Base-by-base conservation (phyloP, 2,329 filamentous ascomycete species). In the Colletotrichum siamense region DNA sequence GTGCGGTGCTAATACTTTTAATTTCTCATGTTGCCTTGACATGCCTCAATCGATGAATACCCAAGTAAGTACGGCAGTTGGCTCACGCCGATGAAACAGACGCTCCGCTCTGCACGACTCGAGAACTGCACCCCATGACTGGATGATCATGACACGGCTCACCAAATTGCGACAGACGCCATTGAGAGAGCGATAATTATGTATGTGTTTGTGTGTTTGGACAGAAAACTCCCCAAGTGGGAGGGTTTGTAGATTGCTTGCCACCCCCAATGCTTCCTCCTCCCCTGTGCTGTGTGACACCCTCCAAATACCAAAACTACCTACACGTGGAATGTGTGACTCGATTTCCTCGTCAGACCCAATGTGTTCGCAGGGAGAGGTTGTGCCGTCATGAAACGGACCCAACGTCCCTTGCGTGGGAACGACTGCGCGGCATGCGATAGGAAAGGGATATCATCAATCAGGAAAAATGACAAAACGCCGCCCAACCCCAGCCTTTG, bases 391-490 rank as follows among this genome's bases (percentile, higher is more conserved):
- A 28, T 22, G 44, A n/a, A 52, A 61, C 24, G n/a, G n/a, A 24
- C 66, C 26, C 26, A 6, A 10, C 44, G 34, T 34, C 64, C 70
- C 22, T 63, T 52, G 34, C 68, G 36, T 39, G 44, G 28, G 55
- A 73, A 36, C 44, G 73, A 73, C 73, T 73, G 57, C 73, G 73
- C 70, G 22, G 59, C 64, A 68, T 44, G 70, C 73, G 63, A 65
- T 34, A 64, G 68, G 76, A 77, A 71, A 73, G 69, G 71, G 75
- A 78, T 77, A 77, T 77, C 75, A 77, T 73, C 71, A 44, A 62
- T 73, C 22, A 71, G 69, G 63, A 28, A 73, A 59, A 75, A 62
- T 59, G 55, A 73, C 69, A 76, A 75, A 67, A 77, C 75, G 75
- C 75, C 75, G 61, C 62, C 71, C 39, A 67, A 61, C 52, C 65